These are phyloP conservation scores for Sanghuangporus baumii DNA, from an alignment of 1,284 basidiomycete species.

Conservation along the genomic window DNA sequence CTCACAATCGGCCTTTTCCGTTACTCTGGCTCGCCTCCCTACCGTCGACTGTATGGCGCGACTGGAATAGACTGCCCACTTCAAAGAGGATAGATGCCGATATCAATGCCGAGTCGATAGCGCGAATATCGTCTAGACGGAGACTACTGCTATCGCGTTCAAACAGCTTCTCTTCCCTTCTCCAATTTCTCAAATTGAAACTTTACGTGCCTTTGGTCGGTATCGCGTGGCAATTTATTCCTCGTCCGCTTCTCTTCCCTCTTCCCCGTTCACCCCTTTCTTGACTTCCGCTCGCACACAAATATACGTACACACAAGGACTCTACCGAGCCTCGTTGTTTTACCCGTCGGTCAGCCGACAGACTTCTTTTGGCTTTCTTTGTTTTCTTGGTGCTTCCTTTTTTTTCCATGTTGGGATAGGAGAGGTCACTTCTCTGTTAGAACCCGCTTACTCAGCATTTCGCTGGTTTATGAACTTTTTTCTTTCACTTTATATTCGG, in stretches of 20 bases:
- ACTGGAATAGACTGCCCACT: not conserved
- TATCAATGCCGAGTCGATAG: not conserved
- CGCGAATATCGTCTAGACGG: not conserved
- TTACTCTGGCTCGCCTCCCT: not conserved
- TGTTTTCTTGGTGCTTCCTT: constrained; percentile 1
- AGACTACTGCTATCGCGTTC: not conserved
- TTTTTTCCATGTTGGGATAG: not conserved
- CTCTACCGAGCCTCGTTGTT: not conserved
- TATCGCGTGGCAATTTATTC: not conserved
- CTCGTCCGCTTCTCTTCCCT: not conserved
- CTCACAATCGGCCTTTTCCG: not conserved
- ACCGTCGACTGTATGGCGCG: not conserved
- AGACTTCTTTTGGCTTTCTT: not conserved
- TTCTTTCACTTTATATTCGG: not conserved
- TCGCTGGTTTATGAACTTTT: not conserved
- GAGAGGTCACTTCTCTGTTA: not conserved
- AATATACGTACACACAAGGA: not conserved
- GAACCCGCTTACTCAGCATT: not conserved
- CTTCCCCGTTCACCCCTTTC: not conserved
- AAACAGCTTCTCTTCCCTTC: not conserved
- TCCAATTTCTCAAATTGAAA: not conserved
- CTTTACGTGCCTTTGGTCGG: not conserved
- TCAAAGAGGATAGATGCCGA: not conserved
- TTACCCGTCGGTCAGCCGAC: not conserved
- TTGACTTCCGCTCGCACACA: not conserved